Base-by-base conservation (phyloP, 2,329 filamentous ascomycete genomes). In the Aspergillus caelatus region DNA sequence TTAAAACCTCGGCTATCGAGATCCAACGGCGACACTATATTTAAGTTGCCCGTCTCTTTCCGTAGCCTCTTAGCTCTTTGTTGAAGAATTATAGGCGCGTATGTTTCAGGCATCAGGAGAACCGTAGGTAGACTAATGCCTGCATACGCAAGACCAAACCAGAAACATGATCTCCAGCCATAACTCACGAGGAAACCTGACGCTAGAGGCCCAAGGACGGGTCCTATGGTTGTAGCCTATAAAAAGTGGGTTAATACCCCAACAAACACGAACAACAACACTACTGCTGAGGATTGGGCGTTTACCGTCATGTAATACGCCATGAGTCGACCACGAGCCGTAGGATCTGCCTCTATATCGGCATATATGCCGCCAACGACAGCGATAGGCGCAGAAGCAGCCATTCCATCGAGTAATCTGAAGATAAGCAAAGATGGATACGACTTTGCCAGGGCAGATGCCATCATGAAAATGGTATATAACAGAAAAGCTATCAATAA, bases 401-500 rank as follows among this genome's bases (percentile, higher is more conserved):
- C 74, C 55, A 80, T 76, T 0, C 83, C 82, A 28, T 75, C 73
- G 3, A 84, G 52, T 8, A 84, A 72, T n/a, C 83, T 75, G 58
- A 85, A 82, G 3, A 81, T 70, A 21, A 82, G 66, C 21, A 82
- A 66, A 2, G 76, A 74, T 0, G 74, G 65, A 73, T 78, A 84
- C 9, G 72, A 80, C 1, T 78, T 75, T 0, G 79, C 76, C 10
- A 84, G 62, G 0, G 81, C 81, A 58, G 79, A 83, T 3, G 74
- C 80, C 60, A 82, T 71, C 19, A 77, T 82, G 68, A 79, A 83
- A 3, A 77, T 65, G 57, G 73, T 80, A 61, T 79, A 82, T 1
- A 76, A 67, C 14, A 75, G n/a, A 66, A 87, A 88, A 0, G 85
- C 82, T 2, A 74, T 75, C 0, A 88, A 75, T 67, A 88, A 67